Evolutionary conservation across 2,329 filamentous ascomycete species (phyloP), one percentile per base, ranked within the genome.

Genomic region (Fusarium verrucosum): DNA sequence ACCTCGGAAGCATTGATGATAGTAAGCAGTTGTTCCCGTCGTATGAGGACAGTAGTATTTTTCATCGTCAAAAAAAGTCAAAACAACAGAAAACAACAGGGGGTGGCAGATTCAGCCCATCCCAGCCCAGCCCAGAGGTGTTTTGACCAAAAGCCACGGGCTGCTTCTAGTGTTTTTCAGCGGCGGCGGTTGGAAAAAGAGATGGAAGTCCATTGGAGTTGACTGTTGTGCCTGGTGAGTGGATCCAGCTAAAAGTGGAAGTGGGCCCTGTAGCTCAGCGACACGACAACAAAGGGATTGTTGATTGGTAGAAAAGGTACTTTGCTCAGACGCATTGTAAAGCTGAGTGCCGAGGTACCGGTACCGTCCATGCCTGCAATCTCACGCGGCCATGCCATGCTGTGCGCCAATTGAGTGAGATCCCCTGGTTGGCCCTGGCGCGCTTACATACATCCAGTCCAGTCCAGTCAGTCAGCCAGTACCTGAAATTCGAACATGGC

Each of bases 401-500:
- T n/a, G n/a, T n/a, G 38, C 58, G 58, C 58, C 42, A 61, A 56
- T 33, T 23, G n/a, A 41, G 32, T 23, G n/a, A 41, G 32, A n/a
- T 49, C 30, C 51, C 51, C 28, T 51, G 43, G 51, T 25, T 11
- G 36, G 26, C 51, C 51, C 36, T 55, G 35, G 51, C 52, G 50
- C 49, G 57, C 49, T 56, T 62, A 56, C 26, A n/a, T n/a, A n/a
- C n/a, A n/a, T n/a, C n/a, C n/a, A n/a, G n/a, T n/a, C n/a, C n/a
- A n/a, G n/a, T n/a, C n/a, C n/a, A n/a, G n/a, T n/a, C n/a, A n/a
- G n/a, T n/a, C n/a, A 30, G 37, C 42, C 37, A 49, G 46, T 60
- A 61, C 58, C 58, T 61, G 58, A 61, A 55, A 37, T 62, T 61
- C 50, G 62, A 57, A 56, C 58, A 54, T 38, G 22, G 36, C 42